Percentiles rank a stretch among this genome's conserved stretches.
Conservation (phyloP, 2,329 filamentous ascomycete genomes). For the Beauveria asiatica region DNA sequence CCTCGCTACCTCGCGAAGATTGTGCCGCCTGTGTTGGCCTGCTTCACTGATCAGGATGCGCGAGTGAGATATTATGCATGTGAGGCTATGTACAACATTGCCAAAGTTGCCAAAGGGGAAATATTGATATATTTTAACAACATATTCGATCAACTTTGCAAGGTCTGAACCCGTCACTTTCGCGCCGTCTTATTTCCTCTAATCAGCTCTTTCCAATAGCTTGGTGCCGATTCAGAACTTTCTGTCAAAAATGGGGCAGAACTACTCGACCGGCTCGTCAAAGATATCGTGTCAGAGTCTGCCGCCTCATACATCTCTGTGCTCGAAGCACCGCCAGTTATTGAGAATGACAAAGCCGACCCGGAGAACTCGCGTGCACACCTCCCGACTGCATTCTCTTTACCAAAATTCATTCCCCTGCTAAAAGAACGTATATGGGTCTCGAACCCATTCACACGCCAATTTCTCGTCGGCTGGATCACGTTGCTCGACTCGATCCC, state of each 20-base stretch:
- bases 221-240: conserved; percentile 89
- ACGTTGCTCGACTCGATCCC: conserved; percentile 92
- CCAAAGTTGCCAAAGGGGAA: conserved; percentile 97
- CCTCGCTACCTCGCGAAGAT: conserved; percentile 88
- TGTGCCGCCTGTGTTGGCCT: conserved; percentile 90
- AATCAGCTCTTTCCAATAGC: conserved; percentile 36
- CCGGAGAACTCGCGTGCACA: conserved; percentile 34
- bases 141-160: conserved; percentile 94
- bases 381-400: conserved; percentile 80
- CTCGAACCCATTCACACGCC: conserved; percentile 87
- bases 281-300: conserved; percentile 93
- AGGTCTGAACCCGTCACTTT: conserved; percentile 46
- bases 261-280: conserved; percentile 85
- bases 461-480: conserved; percentile 94
- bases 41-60: conserved; percentile 97
- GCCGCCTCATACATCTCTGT: conserved; percentile 91
- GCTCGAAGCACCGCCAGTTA: conserved; percentile 51
- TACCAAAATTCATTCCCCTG: conserved; percentile 83
- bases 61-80: conserved; percentile 96
- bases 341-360: conserved; percentile 38
- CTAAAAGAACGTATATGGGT: conserved; percentile 92
- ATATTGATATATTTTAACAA: conserved; percentile 97
- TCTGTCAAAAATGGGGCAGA: conserved; percentile 98
- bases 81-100: conserved; percentile 99
- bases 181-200: neutral